phyloP scores from a whole-genome alignment of 108 stramenopile species.

The Hondaea fermentalgiana region DNA sequence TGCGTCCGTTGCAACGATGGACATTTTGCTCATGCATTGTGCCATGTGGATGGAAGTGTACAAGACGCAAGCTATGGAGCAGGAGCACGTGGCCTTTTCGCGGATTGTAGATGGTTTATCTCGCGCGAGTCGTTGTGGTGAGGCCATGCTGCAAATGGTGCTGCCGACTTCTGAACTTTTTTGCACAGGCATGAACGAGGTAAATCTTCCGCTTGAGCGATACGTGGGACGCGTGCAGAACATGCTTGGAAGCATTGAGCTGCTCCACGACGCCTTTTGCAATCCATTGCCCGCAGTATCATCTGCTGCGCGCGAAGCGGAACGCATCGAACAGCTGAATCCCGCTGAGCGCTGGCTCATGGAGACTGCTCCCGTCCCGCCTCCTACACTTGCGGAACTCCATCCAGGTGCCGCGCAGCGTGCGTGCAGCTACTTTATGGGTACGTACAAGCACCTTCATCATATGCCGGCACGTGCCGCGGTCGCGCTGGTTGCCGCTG shows the following conservation, averaged over 20 bases:
- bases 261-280: not conserved
- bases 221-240: not conserved
- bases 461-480: not conserved
- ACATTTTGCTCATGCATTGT: not conserved
- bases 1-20: not conserved
- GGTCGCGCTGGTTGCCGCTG: not conserved
- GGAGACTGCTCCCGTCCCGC: not conserved
- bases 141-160: conserved; percentile 5
- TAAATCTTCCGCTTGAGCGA: not conserved
- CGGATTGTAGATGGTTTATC: not conserved
- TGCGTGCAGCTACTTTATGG: not conserved
- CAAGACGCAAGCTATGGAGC: not conserved
- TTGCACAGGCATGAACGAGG: not conserved
- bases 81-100: not conserved
- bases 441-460: not conserved
- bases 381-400: not conserved
- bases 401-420: not conserved
- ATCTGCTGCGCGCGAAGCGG: not conserved
- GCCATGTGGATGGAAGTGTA: not conserved
- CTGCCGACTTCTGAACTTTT: not conserved
- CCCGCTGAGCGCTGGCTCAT: not conserved
- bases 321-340: not conserved
- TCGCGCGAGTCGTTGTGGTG: not conserved
- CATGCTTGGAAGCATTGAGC: not conserved
- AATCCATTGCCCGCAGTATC: not conserved